phyloP scores from a whole-genome alignment of 2,329 filamentous ascomycete genomes.

The Xylariaceae sp. region DNA sequence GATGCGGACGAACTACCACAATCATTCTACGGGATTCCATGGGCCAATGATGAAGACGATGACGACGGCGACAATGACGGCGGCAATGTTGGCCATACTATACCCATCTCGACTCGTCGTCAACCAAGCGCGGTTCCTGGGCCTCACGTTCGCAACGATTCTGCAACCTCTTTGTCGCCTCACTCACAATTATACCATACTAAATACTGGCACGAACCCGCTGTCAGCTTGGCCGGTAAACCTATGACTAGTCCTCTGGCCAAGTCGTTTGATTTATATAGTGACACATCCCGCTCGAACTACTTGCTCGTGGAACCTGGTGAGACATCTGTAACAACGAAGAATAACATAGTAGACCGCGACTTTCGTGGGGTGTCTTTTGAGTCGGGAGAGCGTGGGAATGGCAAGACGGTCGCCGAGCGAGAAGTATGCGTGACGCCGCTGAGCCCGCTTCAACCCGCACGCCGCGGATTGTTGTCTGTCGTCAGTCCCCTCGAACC shows the following conservation, averaged over 20 bases:
- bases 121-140: conserved; percentile 4
- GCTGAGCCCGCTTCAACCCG: conserved; percentile 27
- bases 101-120: conserved; percentile 19
- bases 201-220: conserved; percentile 25
- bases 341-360: conserved; percentile 31
- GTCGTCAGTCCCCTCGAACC: conserved; percentile 34
- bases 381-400: conserved; percentile 48
- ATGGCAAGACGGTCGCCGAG: conserved; percentile 52
- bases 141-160: conserved; percentile 18
- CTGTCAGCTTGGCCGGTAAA: neutral
- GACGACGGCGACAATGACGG: conserved; percentile 2
- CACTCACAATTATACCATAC: conserved; percentile 41
- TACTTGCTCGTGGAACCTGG: conserved; percentile 37
- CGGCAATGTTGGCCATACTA: conserved; percentile 15
- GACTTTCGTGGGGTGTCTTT: conserved; percentile 45
- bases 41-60: conserved; percentile 22
- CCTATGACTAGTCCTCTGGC: neutral
- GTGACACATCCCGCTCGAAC: neutral
- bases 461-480: conserved; percentile 20
- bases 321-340: conserved; percentile 6
- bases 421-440: conserved; percentile 50
- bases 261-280: conserved; percentile 8
- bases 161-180: conserved; percentile 13
- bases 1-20: conserved; percentile 38
- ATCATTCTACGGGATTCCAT: conserved; percentile 43